Evolutionary conservation across 352 stramenopile genomes (phyloP), one percentile per base, ranked within the genome.

Genomic region (Phytophthora pistaciae): DNA sequence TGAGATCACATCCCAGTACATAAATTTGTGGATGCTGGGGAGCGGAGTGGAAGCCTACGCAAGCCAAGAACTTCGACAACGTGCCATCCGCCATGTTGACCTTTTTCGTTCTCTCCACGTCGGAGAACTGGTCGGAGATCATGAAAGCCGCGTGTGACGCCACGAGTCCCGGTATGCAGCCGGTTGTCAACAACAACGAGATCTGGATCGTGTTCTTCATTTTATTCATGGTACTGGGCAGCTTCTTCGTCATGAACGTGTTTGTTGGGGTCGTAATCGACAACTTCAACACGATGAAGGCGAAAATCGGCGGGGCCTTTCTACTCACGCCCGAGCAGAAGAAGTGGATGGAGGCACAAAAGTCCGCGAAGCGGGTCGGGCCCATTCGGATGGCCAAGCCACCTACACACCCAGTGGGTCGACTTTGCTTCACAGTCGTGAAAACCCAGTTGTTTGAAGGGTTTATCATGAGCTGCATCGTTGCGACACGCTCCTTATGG

Each of bases 261-360:
- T 98, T 98, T 65, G 86, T 98, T 0, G 94, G 94, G 8, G 90
- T 98, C 11, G 95, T 98, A 65, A 96, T 98, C 58, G 93, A 98
- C 64, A 97, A 97, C 61, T 98, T 98, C 64, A 96, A 97, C 50
- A 77, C 84, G 21, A 95, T 96, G 90, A 97, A 95, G 31, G 77
- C 66, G 0, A 73, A 79, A 9, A 53, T 96, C 5, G 86, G 85
- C 6, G 87, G 82, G 2, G 79, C 91, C 33, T 86, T 83, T 44
- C 63, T 94, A 53, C 75, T 98, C 61, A 98, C 93, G 1, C 79
- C 91, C 11, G 86, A 97, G 53, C 91, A 98, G 66, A 87, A 93
- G 56, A 91, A 94, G 60, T 98, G 91, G 91, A 91, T 96, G 54
- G 83, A 93, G 73, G 79, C 85, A 4, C 79, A 87, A 54, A 89